Evolutionary conservation across 495 filamentous ascomycete species (phyloP).

Genomic region (Penicillium samsonianum): DNA sequence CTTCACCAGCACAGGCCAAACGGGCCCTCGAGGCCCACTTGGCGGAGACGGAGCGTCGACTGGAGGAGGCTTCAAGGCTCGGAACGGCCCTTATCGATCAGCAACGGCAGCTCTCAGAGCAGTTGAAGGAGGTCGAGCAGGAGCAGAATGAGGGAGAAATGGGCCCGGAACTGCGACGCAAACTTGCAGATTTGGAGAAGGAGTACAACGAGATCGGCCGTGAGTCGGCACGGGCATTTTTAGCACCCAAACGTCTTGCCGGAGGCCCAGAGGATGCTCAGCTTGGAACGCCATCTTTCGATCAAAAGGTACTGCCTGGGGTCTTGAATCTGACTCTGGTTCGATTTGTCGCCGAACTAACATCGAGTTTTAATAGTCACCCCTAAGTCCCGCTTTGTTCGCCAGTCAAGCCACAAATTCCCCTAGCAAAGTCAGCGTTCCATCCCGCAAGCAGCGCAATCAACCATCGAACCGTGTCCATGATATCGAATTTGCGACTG

Average conservation of each 20-base stretch:
- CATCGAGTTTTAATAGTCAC: conserved; percentile 50
- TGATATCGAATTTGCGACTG: conserved; percentile 94
- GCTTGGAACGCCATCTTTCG: conserved; percentile 61
- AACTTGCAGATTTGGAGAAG: conserved; percentile 81
- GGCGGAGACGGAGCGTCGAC: conserved; percentile 82
- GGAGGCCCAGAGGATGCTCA: conserved; percentile 61
- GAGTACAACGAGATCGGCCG: conserved; percentile 94
- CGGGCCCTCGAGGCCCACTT: conserved; percentile 88
- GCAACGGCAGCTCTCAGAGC: conserved; percentile 74
- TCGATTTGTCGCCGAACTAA: conserved; percentile 12
- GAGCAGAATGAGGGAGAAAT: conserved; percentile 79
- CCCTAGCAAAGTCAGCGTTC: conserved; percentile 85
- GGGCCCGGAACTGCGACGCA: conserved; percentile 77
- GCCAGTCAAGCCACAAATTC: conserved; percentile 82
- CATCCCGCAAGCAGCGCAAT: conserved; percentile 82
- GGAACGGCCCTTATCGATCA: conserved; percentile 85
- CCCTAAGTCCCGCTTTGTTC: conserved; percentile 75
- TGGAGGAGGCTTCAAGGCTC: conserved; percentile 86
- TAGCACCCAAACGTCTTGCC: conserved; percentile 76
- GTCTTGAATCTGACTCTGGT: not conserved
- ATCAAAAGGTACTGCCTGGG: conserved; percentile 52
- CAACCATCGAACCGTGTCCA: conserved; percentile 82
- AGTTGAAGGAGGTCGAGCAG: conserved; percentile 80
- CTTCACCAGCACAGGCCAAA: conserved; percentile 82
- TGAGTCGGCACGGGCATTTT: conserved; percentile 84